A percentile compares a stretch with the other conserved stretches of the same genome.
Evolutionary conservation across 352 stramenopile genomes (phyloP).

Genomic region (Globisporangium yorkense): DNA sequence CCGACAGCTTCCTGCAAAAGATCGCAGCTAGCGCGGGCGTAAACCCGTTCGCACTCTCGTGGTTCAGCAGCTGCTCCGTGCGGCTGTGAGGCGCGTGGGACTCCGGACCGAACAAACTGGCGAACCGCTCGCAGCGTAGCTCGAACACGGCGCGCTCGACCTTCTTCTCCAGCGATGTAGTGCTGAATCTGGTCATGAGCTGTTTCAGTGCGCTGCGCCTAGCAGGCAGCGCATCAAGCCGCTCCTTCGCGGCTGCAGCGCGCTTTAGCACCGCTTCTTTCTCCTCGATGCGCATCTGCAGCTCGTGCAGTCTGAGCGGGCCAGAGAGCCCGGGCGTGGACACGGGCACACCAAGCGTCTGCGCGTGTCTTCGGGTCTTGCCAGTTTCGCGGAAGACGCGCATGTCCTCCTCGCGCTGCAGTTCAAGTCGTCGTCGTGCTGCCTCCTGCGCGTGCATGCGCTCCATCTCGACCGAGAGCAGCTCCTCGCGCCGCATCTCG

Average conservation of each 20-base stretch:
- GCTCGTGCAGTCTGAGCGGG: slow-evolving; percentile 20
- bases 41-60: slow-evolving; percentile 52
- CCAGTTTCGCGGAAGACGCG: slow-evolving; percentile 24
- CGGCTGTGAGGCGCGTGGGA: neutral
- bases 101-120: slow-evolving; percentile 29
- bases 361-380: slow-evolving; percentile 18
- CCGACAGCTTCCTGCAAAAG: slow-evolving; percentile 21
- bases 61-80: slow-evolving; percentile 20
- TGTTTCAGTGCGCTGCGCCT: slow-evolving; percentile 23
- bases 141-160: slow-evolving; percentile 38
- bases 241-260: slow-evolving; percentile 20
- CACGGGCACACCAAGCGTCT: slow-evolving; percentile 24
- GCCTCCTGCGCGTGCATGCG: slow-evolving; percentile 20
- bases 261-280: slow-evolving; percentile 25
- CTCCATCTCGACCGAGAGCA: slow-evolving; percentile 38
- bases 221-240: slow-evolving; percentile 37
- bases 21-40: slow-evolving; percentile 49
- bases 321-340: slow-evolving; percentile 27
- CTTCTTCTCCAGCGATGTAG: slow-evolving; percentile 29
- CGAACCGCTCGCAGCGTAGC: slow-evolving; percentile 31
- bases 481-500: slow-evolving; percentile 52
- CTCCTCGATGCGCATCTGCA: slow-evolving; percentile 28
- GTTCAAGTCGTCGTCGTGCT: slow-evolving; percentile 14
- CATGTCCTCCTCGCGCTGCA: slow-evolving; percentile 34
- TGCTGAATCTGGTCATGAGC: slow-evolving; percentile 28